Percentiles rank a stretch among this genome's conserved stretches.
These are phyloP conservation scores for Amaranthus palmeri DNA, from an alignment of 148 eudicot species.

Conservation along the genomic window DNA sequence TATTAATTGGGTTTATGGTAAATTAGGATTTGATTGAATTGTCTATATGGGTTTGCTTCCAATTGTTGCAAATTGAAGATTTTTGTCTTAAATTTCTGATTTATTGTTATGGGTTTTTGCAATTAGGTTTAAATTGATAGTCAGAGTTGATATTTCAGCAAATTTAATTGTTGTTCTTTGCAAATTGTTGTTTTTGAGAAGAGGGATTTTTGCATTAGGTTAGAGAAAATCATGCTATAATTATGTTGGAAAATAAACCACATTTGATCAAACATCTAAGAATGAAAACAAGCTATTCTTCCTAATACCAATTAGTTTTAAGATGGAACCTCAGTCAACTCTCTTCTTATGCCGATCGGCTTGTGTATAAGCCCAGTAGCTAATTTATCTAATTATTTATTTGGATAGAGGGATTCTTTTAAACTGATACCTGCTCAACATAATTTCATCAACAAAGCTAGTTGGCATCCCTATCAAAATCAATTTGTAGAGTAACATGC, in stretches of 20 bases:
- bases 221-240: background rate
- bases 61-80: background rate
- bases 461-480: too few relatives aligned
- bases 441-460: too few relatives aligned
- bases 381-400: too few relatives aligned
- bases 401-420: too few relatives aligned
- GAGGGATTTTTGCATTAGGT: background rate
- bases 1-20: background rate
- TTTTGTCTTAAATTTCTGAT: background rate
- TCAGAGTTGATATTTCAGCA: background rate
- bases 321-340: too few relatives aligned
- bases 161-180: background rate
- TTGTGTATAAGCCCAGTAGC: too few relatives aligned
- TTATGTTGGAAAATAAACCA: background rate
- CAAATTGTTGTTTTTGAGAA: background rate
- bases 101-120: background rate
- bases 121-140: background rate
- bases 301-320: too few relatives aligned
- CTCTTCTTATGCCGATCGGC: too few relatives aligned
- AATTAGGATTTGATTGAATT: background rate
- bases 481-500: background rate
- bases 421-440: too few relatives aligned
- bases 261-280: too few relatives aligned
- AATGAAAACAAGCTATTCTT: too few relatives aligned
- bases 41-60: constrained; percentile 8